Conservation (phyloP, 164 flowering plant genomes). For the Umbellularia californica region DNA sequence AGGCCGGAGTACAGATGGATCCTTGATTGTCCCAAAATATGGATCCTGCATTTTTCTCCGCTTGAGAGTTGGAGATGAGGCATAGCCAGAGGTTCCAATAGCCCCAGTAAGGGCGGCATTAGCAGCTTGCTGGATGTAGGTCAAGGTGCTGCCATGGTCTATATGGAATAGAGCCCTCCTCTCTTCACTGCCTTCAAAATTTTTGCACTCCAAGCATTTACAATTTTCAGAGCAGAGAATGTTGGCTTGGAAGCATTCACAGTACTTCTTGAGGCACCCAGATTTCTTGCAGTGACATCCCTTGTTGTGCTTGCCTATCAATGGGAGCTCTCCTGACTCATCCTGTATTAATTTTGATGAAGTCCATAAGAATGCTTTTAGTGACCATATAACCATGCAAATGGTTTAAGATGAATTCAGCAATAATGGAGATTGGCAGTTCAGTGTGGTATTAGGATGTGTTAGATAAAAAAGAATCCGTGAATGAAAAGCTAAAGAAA, state of each 20-base stretch:
- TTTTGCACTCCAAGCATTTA: slow-evolving; percentile 94
- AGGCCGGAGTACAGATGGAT: slow-evolving; percentile 43
- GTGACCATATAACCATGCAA: neutral
- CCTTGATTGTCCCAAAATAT: slow-evolving; percentile 50
- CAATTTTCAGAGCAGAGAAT: slow-evolving; percentile 96
- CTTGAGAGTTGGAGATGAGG: slow-evolving; percentile 64
- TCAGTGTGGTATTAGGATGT: neutral
- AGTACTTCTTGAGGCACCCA: slow-evolving; percentile 95
- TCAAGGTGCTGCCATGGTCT: slow-evolving; percentile 59
- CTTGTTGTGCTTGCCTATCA: slow-evolving; percentile 85
- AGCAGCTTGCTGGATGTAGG: slow-evolving; percentile 78
- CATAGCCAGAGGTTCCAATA: slow-evolving; percentile 88
- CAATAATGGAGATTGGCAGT: neutral
- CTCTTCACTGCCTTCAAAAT: slow-evolving; percentile 97
- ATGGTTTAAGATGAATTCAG: neutral
- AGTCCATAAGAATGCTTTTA: slow-evolving; percentile 14
- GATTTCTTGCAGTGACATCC: slow-evolving; percentile 99
- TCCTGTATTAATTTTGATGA: slow-evolving; percentile 39
- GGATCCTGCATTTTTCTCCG: slow-evolving; percentile 74
- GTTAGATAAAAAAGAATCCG: too few species aligned
- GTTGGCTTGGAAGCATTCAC: slow-evolving; percentile 97
- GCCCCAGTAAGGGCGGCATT: slow-evolving; percentile 98
- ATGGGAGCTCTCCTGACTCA: slow-evolving; percentile 54
- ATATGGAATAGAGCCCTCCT: slow-evolving; percentile 84
- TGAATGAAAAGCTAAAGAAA: neutral